Conservation (phyloP, 163 green algal genomes). For the Chloromonas sp. region DNA sequence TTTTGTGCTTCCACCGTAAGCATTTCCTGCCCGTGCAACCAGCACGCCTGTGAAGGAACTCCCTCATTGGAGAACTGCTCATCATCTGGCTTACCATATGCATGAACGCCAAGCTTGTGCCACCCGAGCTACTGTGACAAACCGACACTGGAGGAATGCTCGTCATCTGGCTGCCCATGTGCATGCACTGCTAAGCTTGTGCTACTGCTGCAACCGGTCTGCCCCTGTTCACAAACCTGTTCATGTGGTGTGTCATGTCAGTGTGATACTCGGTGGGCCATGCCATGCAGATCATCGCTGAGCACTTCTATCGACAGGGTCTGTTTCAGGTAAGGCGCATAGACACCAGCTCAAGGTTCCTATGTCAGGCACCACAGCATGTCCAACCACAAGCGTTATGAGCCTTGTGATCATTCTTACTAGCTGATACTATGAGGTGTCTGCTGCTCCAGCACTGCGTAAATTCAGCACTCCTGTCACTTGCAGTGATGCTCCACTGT, state of each 20-base stretch:
- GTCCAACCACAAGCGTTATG: no score
- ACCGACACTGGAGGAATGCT: background rate
- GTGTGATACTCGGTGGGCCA: background rate
- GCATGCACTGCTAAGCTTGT: background rate
- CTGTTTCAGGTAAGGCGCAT: background rate
- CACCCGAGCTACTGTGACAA: no score
- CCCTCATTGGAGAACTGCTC: background rate
- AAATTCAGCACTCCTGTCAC: no score
- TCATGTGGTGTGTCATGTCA: background rate
- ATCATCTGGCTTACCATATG: background rate
- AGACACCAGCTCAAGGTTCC: background rate
- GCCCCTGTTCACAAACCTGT: background rate
- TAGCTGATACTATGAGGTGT: no score
- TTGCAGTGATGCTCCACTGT: no score
- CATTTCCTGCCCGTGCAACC: background rate
- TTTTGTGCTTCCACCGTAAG: background rate
- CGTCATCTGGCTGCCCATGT: background rate
- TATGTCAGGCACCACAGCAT: no score
- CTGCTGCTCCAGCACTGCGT: no score
- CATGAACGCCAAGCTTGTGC: no score
- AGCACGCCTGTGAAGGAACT: no score
- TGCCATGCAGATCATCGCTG: background rate
- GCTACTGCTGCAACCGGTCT: background rate
- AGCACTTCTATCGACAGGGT: background rate
- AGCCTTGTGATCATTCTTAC: no score